Evolutionary conservation across 768 basidiomycete genomes (phyloP).

Genomic region (Termitomyces bulborhizus): DNA sequence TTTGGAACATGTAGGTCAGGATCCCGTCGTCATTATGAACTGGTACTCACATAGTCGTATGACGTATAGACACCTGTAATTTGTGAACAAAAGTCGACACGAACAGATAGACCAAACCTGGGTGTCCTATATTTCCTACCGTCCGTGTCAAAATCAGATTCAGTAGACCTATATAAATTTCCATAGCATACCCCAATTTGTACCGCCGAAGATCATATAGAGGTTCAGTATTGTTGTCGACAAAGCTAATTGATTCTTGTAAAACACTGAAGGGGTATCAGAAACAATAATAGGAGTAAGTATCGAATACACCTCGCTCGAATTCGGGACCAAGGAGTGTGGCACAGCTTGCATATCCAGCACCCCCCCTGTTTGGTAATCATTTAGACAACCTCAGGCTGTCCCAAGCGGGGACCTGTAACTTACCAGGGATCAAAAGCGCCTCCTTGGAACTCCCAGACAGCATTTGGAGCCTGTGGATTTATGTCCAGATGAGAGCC

Average conservation of each 20-base stretch:
- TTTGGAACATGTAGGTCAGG: constrained; percentile 10
- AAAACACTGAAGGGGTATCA: constrained; percentile 31
- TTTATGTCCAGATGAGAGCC: constrained; percentile 29
- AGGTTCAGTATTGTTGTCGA: constrained; percentile 42
- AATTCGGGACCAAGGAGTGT: constrained; percentile 34
- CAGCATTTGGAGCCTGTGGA: constrained; percentile 32
- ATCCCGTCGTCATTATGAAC: not conserved
- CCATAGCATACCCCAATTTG: constrained; percentile 35
- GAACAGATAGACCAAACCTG: constrained; percentile 17
- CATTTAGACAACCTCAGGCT: not conserved
- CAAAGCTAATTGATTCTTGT: constrained; percentile 40
- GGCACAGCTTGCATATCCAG: constrained; percentile 27
- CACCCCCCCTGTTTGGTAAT: constrained; percentile 29
- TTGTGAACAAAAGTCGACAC: not conserved
- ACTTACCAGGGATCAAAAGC: constrained; percentile 42
- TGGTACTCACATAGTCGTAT: constrained; percentile 32
- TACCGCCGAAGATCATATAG: constrained; percentile 49
- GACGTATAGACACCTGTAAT: constrained; percentile 35
- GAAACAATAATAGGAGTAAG: not conserved
- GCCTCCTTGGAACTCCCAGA: constrained; percentile 46
- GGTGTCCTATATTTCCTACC: constrained; percentile 29
- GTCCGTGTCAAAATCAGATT: not conserved
- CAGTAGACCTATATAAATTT: not conserved
- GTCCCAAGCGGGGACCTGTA: not conserved
- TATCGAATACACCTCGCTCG: constrained; percentile 28